Evolutionary conservation across 2,329 filamentous ascomycete genomes (phyloP).

Genomic region (Scytalidium sp.): DNA sequence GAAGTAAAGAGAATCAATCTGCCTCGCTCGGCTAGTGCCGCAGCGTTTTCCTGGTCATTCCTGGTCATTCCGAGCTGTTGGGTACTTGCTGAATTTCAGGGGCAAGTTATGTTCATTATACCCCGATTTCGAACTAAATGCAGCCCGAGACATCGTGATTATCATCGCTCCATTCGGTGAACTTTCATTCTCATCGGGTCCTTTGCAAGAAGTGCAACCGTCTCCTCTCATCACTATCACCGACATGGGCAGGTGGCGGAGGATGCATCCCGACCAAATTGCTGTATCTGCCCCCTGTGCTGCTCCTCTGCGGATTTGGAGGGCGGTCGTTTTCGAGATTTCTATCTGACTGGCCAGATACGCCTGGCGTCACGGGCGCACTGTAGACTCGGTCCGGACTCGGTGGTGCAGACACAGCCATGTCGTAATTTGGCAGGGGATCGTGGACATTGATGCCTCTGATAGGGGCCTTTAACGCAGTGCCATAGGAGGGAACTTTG

Average conservation of each 20-base stretch:
- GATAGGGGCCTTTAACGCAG: slow-evolving; percentile 65
- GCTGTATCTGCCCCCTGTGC: slow-evolving; percentile 1
- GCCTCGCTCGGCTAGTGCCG: too few species aligned
- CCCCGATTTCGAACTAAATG: too few species aligned
- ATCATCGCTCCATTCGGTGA: neutral
- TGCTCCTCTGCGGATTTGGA: slow-evolving; percentile 15
- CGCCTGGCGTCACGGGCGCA: slow-evolving; percentile 7
- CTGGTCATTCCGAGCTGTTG: too few species aligned
- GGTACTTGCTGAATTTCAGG: too few species aligned
- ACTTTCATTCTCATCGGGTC: neutral
- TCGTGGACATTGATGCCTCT: slow-evolving; percentile 48
- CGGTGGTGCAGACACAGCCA: slow-evolving; percentile 52
- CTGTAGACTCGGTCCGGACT: slow-evolving; percentile 20
- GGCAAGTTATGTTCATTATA: too few species aligned
- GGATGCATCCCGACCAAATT: slow-evolving; percentile 21
- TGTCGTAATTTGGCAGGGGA: slow-evolving; percentile 63
- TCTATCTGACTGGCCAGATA: slow-evolving; percentile 2
- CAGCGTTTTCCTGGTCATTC: too few species aligned
- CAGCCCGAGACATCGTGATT: neutral
- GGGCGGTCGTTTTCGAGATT: neutral
- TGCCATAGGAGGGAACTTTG: slow-evolving; percentile 75
- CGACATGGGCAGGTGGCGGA: slow-evolving; percentile 12
- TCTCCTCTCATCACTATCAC: slow-evolving; percentile 22
- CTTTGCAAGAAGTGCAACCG: slow-evolving; percentile 22
- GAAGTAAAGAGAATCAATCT: too few species aligned